Evolutionary conservation across 1,284 basidiomycete genomes (phyloP).

Genomic region (Ganoderma lingzhi): DNA sequence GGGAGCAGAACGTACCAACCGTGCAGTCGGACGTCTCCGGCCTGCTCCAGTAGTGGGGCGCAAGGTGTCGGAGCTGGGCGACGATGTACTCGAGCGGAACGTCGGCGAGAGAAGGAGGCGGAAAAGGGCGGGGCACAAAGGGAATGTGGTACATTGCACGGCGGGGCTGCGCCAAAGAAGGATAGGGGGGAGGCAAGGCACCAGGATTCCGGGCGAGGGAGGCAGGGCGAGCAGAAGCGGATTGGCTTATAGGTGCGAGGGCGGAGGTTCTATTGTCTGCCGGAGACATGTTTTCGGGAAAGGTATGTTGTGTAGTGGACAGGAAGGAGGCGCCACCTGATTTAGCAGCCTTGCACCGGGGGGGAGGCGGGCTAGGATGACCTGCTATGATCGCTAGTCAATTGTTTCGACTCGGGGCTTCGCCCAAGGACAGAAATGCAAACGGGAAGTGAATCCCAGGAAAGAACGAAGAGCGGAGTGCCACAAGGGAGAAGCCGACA

Average conservation of each 20-base stretch:
- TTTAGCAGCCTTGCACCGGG: conserved; percentile 32
- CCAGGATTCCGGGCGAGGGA: conserved; percentile 31
- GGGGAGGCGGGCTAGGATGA: conserved; percentile 30
- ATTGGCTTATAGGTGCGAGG: conserved; percentile 33
- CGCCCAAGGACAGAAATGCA: conserved; percentile 31
- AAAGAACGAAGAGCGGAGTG: conserved; percentile 19
- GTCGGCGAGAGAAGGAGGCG: conserved; percentile 65
- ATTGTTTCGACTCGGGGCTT: conserved; percentile 34
- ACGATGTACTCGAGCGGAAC: conserved; percentile 76
- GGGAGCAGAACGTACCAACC: conserved; percentile 57
- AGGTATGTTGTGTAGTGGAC: conserved; percentile 28
- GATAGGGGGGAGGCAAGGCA: conserved; percentile 27
- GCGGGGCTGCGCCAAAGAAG: conserved; percentile 35
- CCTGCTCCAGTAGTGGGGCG: conserved; percentile 73
- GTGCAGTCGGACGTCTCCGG: conserved; percentile 79
- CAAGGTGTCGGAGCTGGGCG: conserved; percentile 70
- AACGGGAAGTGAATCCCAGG: conserved; percentile 24
- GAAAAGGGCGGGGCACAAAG: conserved; percentile 65
- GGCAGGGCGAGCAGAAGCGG: conserved; percentile 24
- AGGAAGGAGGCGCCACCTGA: conserved; percentile 28
- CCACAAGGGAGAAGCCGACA: conserved; percentile 24
- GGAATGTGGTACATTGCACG: conserved; percentile 47
- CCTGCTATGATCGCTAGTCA: conserved; percentile 28
- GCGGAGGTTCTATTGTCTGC: conserved; percentile 33
- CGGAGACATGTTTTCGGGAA: conserved; percentile 35